Evolutionary conservation across 1,139 yeast genomes (phyloP), one percentile per base, ranked within the genome.

Genomic region (Scheffersomyces insectosa): DNA sequence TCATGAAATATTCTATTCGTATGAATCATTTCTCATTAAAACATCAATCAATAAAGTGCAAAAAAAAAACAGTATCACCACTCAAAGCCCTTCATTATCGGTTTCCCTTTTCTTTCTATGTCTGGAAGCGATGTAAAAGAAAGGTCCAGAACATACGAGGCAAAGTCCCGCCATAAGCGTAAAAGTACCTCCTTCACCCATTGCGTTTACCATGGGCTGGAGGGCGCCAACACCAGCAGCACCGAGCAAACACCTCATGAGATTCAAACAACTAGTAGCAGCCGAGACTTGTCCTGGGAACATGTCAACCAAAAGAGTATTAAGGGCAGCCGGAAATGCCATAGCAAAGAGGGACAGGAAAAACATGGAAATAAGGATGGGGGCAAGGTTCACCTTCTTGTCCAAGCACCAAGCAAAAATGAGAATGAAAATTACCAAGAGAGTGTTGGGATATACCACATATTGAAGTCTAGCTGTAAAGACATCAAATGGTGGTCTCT

Each of bases 371-470:
- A 86, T 66, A 9, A 87, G 59, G 2, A 88, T 79, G 0, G 79
- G 79, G 0, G 83, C 78, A 32, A 83, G 63, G 35, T 72, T 71
- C 0, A 75, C 77, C 11, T 69, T 59, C 23, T 70, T 57, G 35
- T 78, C 68, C 4, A 87, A 52, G 40, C 87, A 76, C 95, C 96
- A 88, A 1, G 93, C 95, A 64, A 78, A 87, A 4, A 60, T 54
- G n/a, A 72, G 51, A 16, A 71, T 56, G 62, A 77, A 85, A 3
- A 59, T 53, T 9, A 72, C 52, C 13, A 71, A 57, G 3, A 72
- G 28, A 31, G 58, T 5, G 38, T 70, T 45, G 12, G 69, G 62
- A 11, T 58, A 42, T 8, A 49, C 45, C 2, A 62, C 50, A 46
- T 63, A 52, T 31, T 57, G 56, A 16, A 68, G 52, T 36, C 75